Conservation (phyloP, 192 early-diverging fungal genomes). For the Backusella psychrophila region DNA sequence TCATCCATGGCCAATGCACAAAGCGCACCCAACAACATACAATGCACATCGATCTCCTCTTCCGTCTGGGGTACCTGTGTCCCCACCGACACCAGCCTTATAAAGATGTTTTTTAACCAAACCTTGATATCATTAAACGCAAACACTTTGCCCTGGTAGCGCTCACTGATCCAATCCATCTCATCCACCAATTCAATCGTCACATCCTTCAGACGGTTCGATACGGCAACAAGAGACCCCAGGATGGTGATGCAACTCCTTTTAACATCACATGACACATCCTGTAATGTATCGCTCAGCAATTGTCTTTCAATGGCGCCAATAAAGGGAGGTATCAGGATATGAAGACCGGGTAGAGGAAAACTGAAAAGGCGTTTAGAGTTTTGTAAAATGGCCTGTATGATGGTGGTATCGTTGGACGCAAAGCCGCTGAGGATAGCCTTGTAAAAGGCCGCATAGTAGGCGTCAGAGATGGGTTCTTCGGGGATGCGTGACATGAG, state of each 20-base stretch:
- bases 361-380: constrained; percentile 64
- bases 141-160: not conserved
- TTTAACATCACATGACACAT: constrained; percentile 37
- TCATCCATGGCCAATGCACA: constrained; percentile 36
- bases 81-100: constrained; percentile 26
- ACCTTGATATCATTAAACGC: constrained; percentile 27
- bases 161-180: not conserved
- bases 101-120: constrained; percentile 31
- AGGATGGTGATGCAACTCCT: constrained; percentile 47
- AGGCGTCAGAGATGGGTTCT: constrained; percentile 53
- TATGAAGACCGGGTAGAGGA: constrained; percentile 63
- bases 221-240: constrained; percentile 37
- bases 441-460: constrained; percentile 70
- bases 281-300: constrained; percentile 37
- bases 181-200: not conserved
- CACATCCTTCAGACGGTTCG: constrained; percentile 30
- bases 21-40: constrained; percentile 39
- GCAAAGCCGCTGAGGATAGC: constrained; percentile 60
- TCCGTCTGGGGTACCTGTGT: constrained; percentile 6
- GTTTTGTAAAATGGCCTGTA: constrained; percentile 67
- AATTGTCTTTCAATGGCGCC: constrained; percentile 60
- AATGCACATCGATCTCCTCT: constrained; percentile 35
- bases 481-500: constrained; percentile 78
- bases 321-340: constrained; percentile 65
- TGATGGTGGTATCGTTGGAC: constrained; percentile 55